Evolutionary conservation across 371 early-diverging fungal species (phyloP).

Genomic region (Lichtheimia corymbifera): DNA sequence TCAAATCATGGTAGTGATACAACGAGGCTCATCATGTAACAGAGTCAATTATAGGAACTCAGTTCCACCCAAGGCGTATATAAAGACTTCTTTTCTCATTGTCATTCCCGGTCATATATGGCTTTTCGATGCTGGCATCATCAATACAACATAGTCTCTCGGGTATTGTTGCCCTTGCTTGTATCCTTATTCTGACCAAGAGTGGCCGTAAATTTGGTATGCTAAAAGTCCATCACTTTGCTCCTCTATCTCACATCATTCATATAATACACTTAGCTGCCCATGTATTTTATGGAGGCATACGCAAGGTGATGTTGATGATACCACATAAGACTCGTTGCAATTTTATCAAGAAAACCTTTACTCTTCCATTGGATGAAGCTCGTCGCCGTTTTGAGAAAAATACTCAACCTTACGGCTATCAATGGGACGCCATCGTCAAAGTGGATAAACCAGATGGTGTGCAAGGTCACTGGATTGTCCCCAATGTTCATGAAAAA

Average conservation of each 20-base stretch:
- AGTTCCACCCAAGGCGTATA: too few species aligned
- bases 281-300: constrained; percentile 5
- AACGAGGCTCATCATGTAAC: too few species aligned
- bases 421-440: constrained; percentile 17
- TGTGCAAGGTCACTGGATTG: constrained; percentile 25
- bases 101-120: too few species aligned
- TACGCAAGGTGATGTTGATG: not conserved
- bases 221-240: too few species aligned
- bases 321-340: constrained; percentile 12
- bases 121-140: too few species aligned
- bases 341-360: not conserved
- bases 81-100: too few species aligned
- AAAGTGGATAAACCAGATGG: constrained; percentile 3
- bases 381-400: constrained; percentile 1
- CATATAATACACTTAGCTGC: constrained; percentile 4
- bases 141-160: not conserved
- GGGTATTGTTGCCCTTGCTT: not conserved
- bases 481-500: constrained; percentile 5
- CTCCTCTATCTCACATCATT: not conserved
- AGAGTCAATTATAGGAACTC: too few species aligned
- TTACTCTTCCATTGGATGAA: not conserved
- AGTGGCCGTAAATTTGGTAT: too few species aligned
- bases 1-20: too few species aligned
- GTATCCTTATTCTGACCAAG: not conserved
- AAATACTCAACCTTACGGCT: constrained; percentile 10